Evolutionary conservation across 2,329 filamentous ascomycete species (phyloP), one percentile per base, ranked within the genome.

Genomic region (Paecilomyces variotii): DNA sequence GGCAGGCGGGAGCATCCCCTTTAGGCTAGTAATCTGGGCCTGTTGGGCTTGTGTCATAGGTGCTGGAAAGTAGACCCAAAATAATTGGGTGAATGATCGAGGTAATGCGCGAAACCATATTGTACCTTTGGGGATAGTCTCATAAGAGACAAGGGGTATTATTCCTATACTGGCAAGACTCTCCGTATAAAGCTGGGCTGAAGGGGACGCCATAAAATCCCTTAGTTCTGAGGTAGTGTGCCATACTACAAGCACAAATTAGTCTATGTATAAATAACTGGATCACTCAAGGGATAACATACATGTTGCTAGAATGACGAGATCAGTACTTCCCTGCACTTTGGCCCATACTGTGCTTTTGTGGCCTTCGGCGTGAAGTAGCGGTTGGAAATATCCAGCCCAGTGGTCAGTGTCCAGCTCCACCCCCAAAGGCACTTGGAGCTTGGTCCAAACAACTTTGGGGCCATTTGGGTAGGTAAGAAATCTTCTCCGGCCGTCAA

Each of bases 11-110:
- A 12, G 52, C 39, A 61, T 57, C 12, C 57, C 59, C 7, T 12
- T 55, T 27, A 57, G 19, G 9, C 57, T 26, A 5, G 51, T 39
- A 56, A 61, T 53, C n/a, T 53, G 25, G n/a, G 35, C n/a, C 39
- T 56, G 24, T 27, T 55, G 32, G 51, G 34, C 54, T n/a, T 59
- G 50, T 12, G 57, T 58, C 57, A 61, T 26, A 7, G 57, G 57
- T 32, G 55, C 51, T 4, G 39, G 34, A 59, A 59, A 61, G 45
- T 59, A 61, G 14, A 59, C 35, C 59, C 57, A 56, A 45, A 60
- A 58, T 39, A 60, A 56, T 53, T 59, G 28, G 7, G 49, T 50
- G 30, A 58, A 57, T 26, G 57, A 56, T 25, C 56, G 19, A 9
- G 27, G 12, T 27, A 57, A 53, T 19, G 7, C 2, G 35, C 14